Conservation (phyloP, 148 eudicot genomes). For the Camellia granthamiana region DNA sequence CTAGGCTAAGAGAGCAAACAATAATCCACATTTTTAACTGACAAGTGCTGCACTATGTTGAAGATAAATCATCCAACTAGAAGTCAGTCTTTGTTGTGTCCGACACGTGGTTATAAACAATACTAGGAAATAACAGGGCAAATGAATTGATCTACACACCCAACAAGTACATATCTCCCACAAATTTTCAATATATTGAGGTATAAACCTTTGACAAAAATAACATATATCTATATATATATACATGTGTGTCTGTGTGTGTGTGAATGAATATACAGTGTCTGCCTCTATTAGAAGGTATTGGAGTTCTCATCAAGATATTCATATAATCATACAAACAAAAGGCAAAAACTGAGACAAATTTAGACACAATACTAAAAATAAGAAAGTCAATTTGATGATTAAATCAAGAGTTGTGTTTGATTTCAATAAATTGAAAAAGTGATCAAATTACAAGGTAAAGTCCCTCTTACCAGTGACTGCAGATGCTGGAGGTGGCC, state of each 20-base stretch:
- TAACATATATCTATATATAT: not conserved
- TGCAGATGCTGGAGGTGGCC: conserved; percentile 43
- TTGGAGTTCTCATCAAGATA: not conserved
- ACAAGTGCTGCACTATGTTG: not conserved
- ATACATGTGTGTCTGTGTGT: too few relatives aligned
- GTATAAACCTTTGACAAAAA: not conserved
- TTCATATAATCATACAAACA: not conserved
- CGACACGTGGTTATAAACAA: not conserved
- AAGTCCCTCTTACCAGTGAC: conserved; percentile 54
- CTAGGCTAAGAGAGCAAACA: not conserved
- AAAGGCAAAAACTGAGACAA: not conserved
- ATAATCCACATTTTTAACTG: not conserved
- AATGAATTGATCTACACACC: not conserved
- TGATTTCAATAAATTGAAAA: not conserved
- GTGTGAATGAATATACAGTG: not conserved
- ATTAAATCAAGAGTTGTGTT: not conserved
- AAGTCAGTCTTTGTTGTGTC: not conserved
- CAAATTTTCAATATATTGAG: not conserved
- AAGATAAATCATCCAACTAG: conserved; percentile 2
- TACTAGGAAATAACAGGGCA: too few relatives aligned
- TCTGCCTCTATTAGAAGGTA: not conserved
- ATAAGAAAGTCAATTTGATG: not conserved
- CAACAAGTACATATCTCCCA: not conserved
- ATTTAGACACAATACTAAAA: not conserved
- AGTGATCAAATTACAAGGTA: not conserved